A percentile compares a stretch with the other conserved stretches of the same genome.
These are phyloP conservation scores for Vigna trinervia DNA, from an alignment of 306 rosid genomes.

Conservation along the genomic window DNA sequence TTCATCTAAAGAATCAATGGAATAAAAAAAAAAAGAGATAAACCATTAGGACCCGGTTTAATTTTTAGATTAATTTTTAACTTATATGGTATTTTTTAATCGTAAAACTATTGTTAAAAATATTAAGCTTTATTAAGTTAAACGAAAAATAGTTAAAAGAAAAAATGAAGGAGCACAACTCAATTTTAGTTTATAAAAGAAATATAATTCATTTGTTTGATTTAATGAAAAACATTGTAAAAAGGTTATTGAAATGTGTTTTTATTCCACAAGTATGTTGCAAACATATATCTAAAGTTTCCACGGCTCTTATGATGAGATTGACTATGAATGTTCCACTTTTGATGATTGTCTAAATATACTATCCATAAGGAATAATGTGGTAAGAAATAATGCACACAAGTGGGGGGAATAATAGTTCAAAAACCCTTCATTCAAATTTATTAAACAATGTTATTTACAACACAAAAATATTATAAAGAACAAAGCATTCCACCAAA, in stretches of 20 bases:
- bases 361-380: constrained; percentile 32
- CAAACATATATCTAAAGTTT: constrained; percentile 28
- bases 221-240: not conserved
- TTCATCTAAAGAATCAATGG: too few species aligned
- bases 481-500: constrained; percentile 10
- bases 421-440: constrained; percentile 27
- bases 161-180: too few species aligned
- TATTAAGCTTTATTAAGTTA: too few species aligned
- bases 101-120: too few species aligned
- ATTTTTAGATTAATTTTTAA: too few species aligned
- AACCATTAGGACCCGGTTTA: too few species aligned
- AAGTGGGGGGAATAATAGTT: constrained; percentile 24
- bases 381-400: not conserved
- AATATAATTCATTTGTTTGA: not conserved
- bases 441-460: constrained; percentile 1
- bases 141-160: too few species aligned
- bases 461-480: constrained; percentile 1
- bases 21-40: too few species aligned
- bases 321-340: constrained; percentile 38
- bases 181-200: not conserved
- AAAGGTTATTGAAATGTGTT: not conserved
- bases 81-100: too few species aligned
- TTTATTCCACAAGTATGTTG: not conserved
- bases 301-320: constrained; percentile 30
- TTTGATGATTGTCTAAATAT: constrained; percentile 36